Conservation (phyloP, 192 early-diverging fungal genomes). For the Allomyces arbusculus region DNA sequence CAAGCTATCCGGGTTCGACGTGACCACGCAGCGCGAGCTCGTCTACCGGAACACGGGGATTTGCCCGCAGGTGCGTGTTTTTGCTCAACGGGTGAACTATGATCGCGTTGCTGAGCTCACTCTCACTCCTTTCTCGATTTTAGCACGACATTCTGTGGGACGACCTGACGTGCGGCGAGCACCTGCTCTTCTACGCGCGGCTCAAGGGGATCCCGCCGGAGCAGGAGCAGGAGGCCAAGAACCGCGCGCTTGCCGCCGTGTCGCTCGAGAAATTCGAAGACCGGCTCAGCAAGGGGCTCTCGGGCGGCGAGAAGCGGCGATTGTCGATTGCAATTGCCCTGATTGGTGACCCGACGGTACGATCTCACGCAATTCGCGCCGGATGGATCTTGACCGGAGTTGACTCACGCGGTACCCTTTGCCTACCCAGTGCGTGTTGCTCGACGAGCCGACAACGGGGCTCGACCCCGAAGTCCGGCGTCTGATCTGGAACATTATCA, state of each 20-base stretch:
- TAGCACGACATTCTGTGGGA: constrained; percentile 50
- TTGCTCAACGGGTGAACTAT: too few species aligned
- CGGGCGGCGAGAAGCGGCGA: constrained; percentile 57
- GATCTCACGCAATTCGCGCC: too few species aligned
- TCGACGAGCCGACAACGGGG: constrained; percentile 67
- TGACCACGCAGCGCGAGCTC: constrained; percentile 24
- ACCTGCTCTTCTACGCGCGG: constrained; percentile 48
- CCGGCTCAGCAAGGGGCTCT: constrained; percentile 34
- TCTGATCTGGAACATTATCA: constrained; percentile 51
- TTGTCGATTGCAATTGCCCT: constrained; percentile 53
- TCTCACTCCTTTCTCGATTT: too few species aligned
- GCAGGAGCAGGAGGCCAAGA: constrained; percentile 23
- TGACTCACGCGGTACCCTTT: too few species aligned
- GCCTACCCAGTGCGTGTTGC: constrained; percentile 20
- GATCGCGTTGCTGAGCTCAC: too few species aligned
- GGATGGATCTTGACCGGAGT: too few species aligned
- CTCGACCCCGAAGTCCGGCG: constrained; percentile 52
- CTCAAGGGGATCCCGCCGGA: constrained; percentile 35
- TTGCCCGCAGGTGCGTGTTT: constrained; percentile 30
- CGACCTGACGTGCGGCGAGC: constrained; percentile 41
- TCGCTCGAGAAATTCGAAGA: constrained; percentile 28
- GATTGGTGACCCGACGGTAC: constrained; percentile 38
- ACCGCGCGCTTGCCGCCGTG: constrained; percentile 22
- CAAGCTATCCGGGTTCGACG: constrained; percentile 29
- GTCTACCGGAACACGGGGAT: constrained; percentile 45